A percentile compares a stretch with the other conserved stretches of the same genome.
These are phyloP conservation scores for Penicillium capsulatum DNA, from an alignment of 2,329 filamentous ascomycete genomes.

Conservation along the genomic window DNA sequence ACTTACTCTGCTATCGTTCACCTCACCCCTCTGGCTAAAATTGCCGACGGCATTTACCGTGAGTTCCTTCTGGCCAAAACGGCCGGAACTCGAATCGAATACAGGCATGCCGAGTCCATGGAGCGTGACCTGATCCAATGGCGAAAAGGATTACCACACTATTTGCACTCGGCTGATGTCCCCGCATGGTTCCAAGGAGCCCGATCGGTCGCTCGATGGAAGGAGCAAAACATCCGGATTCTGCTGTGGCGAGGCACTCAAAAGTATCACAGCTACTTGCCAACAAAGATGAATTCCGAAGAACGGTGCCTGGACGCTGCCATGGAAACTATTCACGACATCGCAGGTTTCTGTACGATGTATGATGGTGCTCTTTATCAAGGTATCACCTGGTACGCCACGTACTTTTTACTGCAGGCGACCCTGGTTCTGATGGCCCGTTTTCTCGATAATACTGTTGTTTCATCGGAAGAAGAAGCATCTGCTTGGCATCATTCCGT, in stretches of 20 bases:
- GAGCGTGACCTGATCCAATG: constrained; percentile 20
- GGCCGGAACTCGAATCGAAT: constrained; percentile 7
- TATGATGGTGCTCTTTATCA: constrained; percentile 6
- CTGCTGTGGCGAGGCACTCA: constrained; percentile 23
- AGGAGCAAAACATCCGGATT: constrained; percentile 24
- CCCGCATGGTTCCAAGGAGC: constrained; percentile 21
- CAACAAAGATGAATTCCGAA: constrained; percentile 1
- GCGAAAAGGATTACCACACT: constrained; percentile 18
- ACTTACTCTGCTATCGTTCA: constrained; percentile 21
- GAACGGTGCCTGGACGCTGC: constrained; percentile 3
- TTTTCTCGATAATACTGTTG: constrained; percentile 1
- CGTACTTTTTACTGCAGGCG: constrained; percentile 24
- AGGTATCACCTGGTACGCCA: constrained; percentile 23
- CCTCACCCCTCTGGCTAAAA: constrained; percentile 13
- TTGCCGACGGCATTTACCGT: constrained; percentile 15
- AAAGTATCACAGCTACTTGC: constrained; percentile 4
- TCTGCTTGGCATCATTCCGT: constrained; percentile 2
- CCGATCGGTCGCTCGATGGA: constrained; percentile 18
- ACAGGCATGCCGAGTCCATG: constrained; percentile 16
- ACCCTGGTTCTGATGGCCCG: constrained; percentile 2
- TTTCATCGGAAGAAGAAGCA: no score
- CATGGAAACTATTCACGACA: constrained; percentile 8
- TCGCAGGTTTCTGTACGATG: constrained; percentile 6
- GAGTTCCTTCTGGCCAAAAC: constrained; percentile 9
- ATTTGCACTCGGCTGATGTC: constrained; percentile 14